Evolutionary conservation across 164 flowering plant genomes (phyloP), one percentile per base, ranked within the genome.

Genomic region (Vitis vinifera): DNA sequence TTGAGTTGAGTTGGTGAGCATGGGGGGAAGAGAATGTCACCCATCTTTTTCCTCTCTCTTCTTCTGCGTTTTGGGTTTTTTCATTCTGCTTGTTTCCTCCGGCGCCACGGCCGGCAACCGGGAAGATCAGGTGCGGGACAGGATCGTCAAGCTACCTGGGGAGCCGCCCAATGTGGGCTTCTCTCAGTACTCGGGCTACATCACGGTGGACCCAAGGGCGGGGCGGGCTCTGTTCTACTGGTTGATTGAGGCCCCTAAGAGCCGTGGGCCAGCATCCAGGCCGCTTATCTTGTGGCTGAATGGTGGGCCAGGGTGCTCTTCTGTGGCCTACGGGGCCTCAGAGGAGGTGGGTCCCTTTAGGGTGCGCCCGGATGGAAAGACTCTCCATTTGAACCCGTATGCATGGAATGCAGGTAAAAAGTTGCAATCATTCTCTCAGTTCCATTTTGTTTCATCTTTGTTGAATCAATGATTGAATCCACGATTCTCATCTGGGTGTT

Each of bases 301-400:
- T 70, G 85, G 82, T 13, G 85, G 85, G 53, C 82, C 82, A 3
- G 81, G 81, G 12, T 81, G 82, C 63, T 81, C 84, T 1, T 76
- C 84, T 13, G 37, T 81, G 1, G 80, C 73, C 1, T 78, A 78
- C 44, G 82, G 82, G 10, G 80, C 76, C 13, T 68, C 75, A 0
- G 78, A 74, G 59, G 84, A 81, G 23, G 62, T 78, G 1, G 84
- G 84, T 2, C 84, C 84, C 6, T 81, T 78, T 60, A 70, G 73
- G 17, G 69, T 68, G 7, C 15, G 12, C 8, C 52, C 74, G 0
- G 78, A 77, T 31, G 80, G 80, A 4, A 71, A 71, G 52, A 71
- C 69, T 7, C 72, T 80, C 3, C 19, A 55, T 14, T 51, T 75
- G 60, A 80, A 61, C 51, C 71, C 65, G 0, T 77, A 77, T 68